Conservation (phyloP, 805 yeast species). For the Lipomyces starkeyi region DNA sequence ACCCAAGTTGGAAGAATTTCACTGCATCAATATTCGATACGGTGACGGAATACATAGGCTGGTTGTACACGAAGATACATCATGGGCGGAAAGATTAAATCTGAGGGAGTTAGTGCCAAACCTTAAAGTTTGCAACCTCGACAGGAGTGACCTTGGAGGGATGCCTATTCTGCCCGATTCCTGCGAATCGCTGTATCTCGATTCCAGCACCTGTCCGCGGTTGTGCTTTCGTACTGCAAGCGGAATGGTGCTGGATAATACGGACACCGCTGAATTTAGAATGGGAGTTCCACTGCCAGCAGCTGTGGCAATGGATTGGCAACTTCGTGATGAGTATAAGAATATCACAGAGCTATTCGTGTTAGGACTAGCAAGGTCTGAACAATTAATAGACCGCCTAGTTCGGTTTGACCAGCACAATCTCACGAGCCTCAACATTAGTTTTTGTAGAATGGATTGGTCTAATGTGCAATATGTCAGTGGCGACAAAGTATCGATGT, state of each 20-base stretch:
- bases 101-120: neutral
- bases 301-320: neutral
- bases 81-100: slow-evolving; percentile 1
- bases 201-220: neutral
- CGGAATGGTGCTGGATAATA: neutral
- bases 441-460: neutral
- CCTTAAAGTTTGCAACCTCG: neutral
- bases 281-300: neutral
- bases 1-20: neutral
- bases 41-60: neutral
- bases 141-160: neutral
- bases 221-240: neutral
- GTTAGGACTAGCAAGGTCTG: neutral
- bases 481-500: neutral
- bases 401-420: neutral
- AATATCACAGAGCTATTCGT: neutral
- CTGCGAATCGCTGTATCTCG: neutral
- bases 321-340: neutral
- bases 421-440: neutral
- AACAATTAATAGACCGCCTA: neutral
- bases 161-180: neutral
- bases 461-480: neutral
- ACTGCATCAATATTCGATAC: slow-evolving; percentile 3
- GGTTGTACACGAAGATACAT: neutral
- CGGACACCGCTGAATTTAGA: neutral